Evolutionary conservation across 306 rosid species (phyloP).

Genomic region (Cucumis melo): DNA sequence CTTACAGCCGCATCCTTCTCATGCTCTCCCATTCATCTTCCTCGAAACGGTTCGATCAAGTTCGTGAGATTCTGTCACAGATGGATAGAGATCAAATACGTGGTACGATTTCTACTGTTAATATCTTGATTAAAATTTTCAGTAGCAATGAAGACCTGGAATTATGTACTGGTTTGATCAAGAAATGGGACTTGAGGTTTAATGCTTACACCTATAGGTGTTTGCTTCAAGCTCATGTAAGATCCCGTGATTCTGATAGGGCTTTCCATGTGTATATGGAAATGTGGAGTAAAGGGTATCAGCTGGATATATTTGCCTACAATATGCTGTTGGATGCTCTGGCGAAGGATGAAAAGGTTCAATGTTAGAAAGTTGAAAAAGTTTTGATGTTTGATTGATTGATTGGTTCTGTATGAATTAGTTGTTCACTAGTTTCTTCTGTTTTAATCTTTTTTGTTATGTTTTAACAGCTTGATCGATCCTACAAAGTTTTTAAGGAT

Average conservation of each 20-base stretch:
- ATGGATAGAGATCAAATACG: slow-evolving; percentile 36
- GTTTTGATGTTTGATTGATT: neutral
- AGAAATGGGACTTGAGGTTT: slow-evolving; percentile 64
- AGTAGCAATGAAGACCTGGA: slow-evolving; percentile 40
- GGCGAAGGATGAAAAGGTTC: slow-evolving; percentile 63
- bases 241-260: slow-evolving; percentile 30
- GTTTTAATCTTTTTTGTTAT: neutral
- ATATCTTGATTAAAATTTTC: slow-evolving; percentile 55
- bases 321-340: slow-evolving; percentile 79
- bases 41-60: slow-evolving; percentile 39
- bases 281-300: slow-evolving; percentile 39
- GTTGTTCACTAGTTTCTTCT: neutral
- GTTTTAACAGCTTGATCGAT: slow-evolving; percentile 57
- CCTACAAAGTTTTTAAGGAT: slow-evolving; percentile 61
- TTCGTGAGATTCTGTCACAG: slow-evolving; percentile 32
- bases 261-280: slow-evolving; percentile 48
- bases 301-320: slow-evolving; percentile 54
- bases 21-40: slow-evolving; percentile 65
- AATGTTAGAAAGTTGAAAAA: neutral
- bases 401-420: neutral
- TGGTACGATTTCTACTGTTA: slow-evolving; percentile 75
- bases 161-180: slow-evolving; percentile 36
- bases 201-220: slow-evolving; percentile 76
- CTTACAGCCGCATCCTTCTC: slow-evolving; percentile 63
- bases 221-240: slow-evolving; percentile 72